Conservation (phyloP, 179 eudicot species). For the Silene noctiflora region DNA sequence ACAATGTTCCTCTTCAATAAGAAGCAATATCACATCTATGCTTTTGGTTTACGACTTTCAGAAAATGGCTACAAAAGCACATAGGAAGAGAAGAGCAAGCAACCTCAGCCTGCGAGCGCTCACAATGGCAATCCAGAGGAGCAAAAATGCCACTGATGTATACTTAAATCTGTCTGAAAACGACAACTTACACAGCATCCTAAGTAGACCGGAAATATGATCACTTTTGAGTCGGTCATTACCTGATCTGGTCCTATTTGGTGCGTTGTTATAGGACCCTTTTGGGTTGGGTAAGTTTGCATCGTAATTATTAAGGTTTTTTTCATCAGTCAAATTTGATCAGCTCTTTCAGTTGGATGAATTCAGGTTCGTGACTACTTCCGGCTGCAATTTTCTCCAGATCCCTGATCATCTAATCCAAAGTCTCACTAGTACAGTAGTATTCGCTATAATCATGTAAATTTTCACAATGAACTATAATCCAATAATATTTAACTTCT, state of each 20-base stretch:
- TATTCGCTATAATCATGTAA: neutral
- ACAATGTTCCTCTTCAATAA: neutral
- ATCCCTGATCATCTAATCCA: neutral
- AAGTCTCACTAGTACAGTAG: neutral
- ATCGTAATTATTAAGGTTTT: neutral
- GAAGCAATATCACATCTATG: neutral
- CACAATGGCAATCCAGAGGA: neutral
- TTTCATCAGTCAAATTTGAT: neutral
- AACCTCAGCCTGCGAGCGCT: neutral
- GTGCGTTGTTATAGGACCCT: neutral
- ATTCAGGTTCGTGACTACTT: neutral
- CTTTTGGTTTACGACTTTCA: neutral
- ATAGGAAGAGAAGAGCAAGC: neutral
- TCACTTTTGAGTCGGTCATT: no score
- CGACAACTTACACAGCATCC: no score
- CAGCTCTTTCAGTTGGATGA: neutral
- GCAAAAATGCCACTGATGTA: neutral
- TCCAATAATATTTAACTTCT: neutral
- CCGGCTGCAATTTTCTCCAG: neutral
- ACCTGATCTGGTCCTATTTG: neutral
- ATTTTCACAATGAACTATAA: neutral
- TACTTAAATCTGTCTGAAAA: neutral
- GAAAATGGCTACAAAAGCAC: neutral
- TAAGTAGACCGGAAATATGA: no score
- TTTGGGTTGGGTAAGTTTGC: neutral